These are phyloP conservation scores for Ophiostoma piceae DNA, from an alignment of 2,329 filamentous ascomycete species.

Conservation along the genomic window DNA sequence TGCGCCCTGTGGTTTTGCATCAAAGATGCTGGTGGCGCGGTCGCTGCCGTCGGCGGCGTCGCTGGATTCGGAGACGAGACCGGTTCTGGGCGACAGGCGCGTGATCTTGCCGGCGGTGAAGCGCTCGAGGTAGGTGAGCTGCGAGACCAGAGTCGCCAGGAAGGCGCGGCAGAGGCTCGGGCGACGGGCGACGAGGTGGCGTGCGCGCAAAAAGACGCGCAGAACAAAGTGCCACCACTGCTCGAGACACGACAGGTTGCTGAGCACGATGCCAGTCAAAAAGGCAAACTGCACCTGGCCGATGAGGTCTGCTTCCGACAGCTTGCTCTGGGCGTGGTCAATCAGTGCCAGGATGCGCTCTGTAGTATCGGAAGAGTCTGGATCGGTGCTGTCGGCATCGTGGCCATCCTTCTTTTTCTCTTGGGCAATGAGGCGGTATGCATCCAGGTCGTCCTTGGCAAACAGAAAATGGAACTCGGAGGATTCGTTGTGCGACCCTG, in stretches of 20 bases:
- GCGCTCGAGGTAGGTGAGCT: constrained; percentile 49
- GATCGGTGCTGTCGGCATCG: neutral
- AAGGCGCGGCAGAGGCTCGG: constrained; percentile 46
- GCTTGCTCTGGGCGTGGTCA: constrained; percentile 25
- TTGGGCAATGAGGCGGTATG: constrained; percentile 32
- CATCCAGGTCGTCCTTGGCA: constrained; percentile 42
- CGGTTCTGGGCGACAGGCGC: neutral
- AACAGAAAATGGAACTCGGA: constrained; percentile 47
- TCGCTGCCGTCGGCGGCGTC: constrained; percentile 23
- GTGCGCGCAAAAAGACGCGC: constrained; percentile 48
- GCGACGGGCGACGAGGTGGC: constrained; percentile 39
- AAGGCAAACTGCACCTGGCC: constrained; percentile 59
- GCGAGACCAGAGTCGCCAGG: constrained; percentile 48
- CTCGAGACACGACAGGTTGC: constrained; percentile 55
- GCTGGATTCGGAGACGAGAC: neutral
- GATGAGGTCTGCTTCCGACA: constrained; percentile 43
- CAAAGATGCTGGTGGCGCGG: constrained; percentile 31
- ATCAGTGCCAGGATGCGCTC: constrained; percentile 29
- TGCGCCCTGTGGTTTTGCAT: constrained; percentile 34
- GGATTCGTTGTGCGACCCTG: constrained; percentile 5
- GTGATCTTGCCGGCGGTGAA: constrained; percentile 4
- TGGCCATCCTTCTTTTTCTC: neutral
- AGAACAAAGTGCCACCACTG: constrained; percentile 57
- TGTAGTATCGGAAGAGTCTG: constrained; percentile 28
- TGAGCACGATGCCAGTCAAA: constrained; percentile 52